Conservation (phyloP, 1,139 yeast species). For the Hansenula sp. region DNA sequence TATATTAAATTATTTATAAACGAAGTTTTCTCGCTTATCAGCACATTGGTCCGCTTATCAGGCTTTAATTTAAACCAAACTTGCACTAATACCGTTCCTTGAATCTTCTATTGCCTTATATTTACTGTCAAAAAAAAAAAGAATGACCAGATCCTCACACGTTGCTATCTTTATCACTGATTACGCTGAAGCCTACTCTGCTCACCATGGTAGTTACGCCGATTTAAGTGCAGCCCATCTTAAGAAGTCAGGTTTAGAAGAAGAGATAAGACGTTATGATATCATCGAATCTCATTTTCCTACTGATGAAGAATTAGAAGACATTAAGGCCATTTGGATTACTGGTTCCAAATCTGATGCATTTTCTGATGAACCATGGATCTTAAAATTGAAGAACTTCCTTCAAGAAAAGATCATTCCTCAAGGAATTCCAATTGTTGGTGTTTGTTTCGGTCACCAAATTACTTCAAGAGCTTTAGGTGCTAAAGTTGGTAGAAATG, state of each 20-base stretch:
- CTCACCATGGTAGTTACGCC: slow-evolving; percentile 47
- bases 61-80: too few species aligned
- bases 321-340: slow-evolving; percentile 43
- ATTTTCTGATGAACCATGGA: slow-evolving; percentile 53
- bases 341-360: slow-evolving; percentile 68
- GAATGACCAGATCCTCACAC: slow-evolving; percentile 1
- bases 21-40: too few species aligned
- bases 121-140: too few species aligned
- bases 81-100: too few species aligned
- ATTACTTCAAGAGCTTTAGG: slow-evolving; percentile 65
- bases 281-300: slow-evolving; percentile 41
- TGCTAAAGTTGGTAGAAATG: slow-evolving; percentile 50
- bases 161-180: slow-evolving; percentile 47
- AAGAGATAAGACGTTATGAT: slow-evolving; percentile 37
- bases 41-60: too few species aligned
- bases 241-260: slow-evolving; percentile 12
- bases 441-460: slow-evolving; percentile 89
- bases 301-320: slow-evolving; percentile 25
- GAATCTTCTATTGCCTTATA: too few species aligned
- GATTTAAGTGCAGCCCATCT: slow-evolving; percentile 38
- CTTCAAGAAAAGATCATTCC: slow-evolving; percentile 26
- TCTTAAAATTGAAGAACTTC: slow-evolving; percentile 41
- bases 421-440: slow-evolving; percentile 40
- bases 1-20: too few species aligned
- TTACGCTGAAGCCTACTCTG: slow-evolving; percentile 31